Base-by-base conservation (phyloP, 2,329 filamentous ascomycete species). In the Knufia fluminis region DNA sequence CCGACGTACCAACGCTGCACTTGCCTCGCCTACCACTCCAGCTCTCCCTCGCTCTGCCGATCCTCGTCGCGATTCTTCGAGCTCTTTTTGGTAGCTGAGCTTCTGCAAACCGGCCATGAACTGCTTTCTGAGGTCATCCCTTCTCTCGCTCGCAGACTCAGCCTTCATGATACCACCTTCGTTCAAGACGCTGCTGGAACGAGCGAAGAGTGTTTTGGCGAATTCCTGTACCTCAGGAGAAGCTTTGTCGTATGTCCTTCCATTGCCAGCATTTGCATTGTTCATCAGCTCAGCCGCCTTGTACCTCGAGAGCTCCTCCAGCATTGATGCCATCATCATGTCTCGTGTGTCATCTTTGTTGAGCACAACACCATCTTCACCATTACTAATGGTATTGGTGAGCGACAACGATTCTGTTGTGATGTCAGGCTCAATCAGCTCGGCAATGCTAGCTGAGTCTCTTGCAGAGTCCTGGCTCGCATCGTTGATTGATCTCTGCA, bases 201-300 rank as follows among this genome's bases (percentile, higher is more conserved):
- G 66, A 22, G 62, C 55, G 53, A 69, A 72, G 41, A 72, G 57
- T 32, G 63, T 61, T 48, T 65, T 65, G 3, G 67, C 69, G n/a
- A 72, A 59, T 20, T 65, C 63, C 38, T 66, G 64, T 9, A 63
- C 66, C 52, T 72, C 69, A 3, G 68, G 65, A 6, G 66, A 71
- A 6, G 70, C 61, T 7, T 65, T 66, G 22, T 64, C 68, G 58
- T 64, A 71, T 16, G 52, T 57, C 4, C 17, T 19, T 10, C 33
- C 45, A 12, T 61, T 65, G 28, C 66, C 64, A 23, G 60, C 51
- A 28, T 68, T 63, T 8, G 62, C 60, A 19, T 44, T 48, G 58
- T 71, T 72, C 32, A 72, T 61, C 42, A 70, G 62, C 38, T 72
- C 70, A 19, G 65, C 64, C n/a, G 70, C 70, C 48, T 66, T 64